Evolutionary conservation across 805 yeast genomes (phyloP).

Genomic region (Monosporozyma siamensis): DNA sequence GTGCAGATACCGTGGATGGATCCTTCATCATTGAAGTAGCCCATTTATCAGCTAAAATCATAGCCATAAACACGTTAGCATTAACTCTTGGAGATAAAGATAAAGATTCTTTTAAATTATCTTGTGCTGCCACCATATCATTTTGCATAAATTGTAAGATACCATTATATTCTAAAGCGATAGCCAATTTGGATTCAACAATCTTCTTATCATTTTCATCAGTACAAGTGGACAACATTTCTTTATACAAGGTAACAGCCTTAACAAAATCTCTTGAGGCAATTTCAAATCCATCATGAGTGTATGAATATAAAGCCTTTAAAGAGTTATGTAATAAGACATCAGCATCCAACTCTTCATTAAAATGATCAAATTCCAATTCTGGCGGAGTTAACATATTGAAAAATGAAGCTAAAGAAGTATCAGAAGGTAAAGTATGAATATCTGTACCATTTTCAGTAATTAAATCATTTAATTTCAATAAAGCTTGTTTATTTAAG

Average conservation of each 20-base stretch:
- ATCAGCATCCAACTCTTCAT: slow-evolving; percentile 52
- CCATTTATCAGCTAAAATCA: slow-evolving; percentile 73
- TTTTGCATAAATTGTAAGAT: slow-evolving; percentile 76
- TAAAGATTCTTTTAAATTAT: slow-evolving; percentile 56
- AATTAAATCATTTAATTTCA: slow-evolving; percentile 45
- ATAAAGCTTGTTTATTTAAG: slow-evolving; percentile 68
- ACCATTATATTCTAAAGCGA: slow-evolving; percentile 78
- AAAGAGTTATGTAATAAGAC: slow-evolving; percentile 58
- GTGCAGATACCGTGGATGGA: slow-evolving; percentile 12
- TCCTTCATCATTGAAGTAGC: slow-evolving; percentile 36
- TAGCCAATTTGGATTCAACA: slow-evolving; percentile 39
- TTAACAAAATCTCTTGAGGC: slow-evolving; percentile 41
- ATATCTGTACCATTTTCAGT: slow-evolving; percentile 18
- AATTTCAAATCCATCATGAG: slow-evolving; percentile 30
- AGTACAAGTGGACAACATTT: background rate
- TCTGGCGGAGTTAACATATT: slow-evolving; percentile 65
- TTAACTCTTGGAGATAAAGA: slow-evolving; percentile 65
- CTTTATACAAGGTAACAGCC: slow-evolving; percentile 43
- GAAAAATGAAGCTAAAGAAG: slow-evolving; percentile 77
- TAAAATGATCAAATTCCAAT: slow-evolving; percentile 38
- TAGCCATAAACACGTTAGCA: slow-evolving; percentile 73
- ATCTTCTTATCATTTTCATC: slow-evolving; percentile 18
- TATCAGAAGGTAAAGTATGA: slow-evolving; percentile 64
- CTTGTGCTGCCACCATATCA: slow-evolving; percentile 56
- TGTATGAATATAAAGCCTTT: slow-evolving; percentile 40